Conservation (phyloP, 345 rosid genomes). For the Hypericum perforatum region DNA sequence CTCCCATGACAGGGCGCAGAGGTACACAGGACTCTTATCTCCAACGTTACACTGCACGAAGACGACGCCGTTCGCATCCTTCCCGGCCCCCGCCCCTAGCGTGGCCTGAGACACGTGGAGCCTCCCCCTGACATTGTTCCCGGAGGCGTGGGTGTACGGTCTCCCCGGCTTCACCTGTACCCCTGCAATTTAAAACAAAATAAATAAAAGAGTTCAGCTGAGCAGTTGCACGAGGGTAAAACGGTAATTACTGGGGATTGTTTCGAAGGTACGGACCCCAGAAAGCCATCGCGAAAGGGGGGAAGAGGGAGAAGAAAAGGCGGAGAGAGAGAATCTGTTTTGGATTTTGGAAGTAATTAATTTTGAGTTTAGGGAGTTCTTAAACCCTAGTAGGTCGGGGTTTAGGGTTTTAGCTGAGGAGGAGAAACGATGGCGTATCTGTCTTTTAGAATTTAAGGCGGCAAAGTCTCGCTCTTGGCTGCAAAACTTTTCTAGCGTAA, state of each 20-base stretch:
- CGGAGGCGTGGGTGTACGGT: constrained; percentile 36
- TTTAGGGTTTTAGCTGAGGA: too few species aligned
- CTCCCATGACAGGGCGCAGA: constrained; percentile 51
- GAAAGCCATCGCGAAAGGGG: constrained; percentile 4
- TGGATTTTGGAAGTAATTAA: too few species aligned
- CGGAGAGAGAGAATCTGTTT: too few species aligned
- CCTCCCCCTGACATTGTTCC: constrained; percentile 21
- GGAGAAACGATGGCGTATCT: too few species aligned
- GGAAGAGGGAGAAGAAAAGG: not conserved
- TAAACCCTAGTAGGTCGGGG: too few species aligned
- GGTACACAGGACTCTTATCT: constrained; percentile 40
- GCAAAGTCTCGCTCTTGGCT: too few species aligned
- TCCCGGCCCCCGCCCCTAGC: constrained; percentile 37
- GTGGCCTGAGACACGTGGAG: constrained; percentile 78
- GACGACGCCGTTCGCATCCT: constrained; percentile 16
- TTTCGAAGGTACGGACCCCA: not conserved
- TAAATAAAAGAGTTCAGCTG: not conserved
- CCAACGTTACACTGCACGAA: constrained; percentile 73
- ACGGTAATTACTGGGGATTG: not conserved
- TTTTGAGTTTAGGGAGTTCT: too few species aligned
- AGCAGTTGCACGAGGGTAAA: not conserved
- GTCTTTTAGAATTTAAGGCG: too few species aligned
- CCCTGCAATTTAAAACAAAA: constrained; percentile 28
- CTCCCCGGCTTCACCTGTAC: constrained; percentile 54
- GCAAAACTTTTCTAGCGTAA: too few species aligned